Percentiles rank a stretch among this genome's conserved stretches.
These are phyloP conservation scores for Mucor racemosus DNA, from an alignment of 371 early-diverging fungal species.

Conservation along the genomic window DNA sequence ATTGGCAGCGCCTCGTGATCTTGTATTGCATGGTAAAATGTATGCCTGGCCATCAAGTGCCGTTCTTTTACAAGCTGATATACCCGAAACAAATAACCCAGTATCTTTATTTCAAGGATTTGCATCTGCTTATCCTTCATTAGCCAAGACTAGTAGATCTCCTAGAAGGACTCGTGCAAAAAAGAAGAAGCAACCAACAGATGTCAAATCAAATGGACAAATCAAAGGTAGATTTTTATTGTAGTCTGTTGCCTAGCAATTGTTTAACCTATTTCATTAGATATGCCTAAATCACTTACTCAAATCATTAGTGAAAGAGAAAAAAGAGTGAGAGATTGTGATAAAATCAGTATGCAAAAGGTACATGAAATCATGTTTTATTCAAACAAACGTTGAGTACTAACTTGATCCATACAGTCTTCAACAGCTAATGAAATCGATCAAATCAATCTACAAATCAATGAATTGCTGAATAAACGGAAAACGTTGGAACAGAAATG, in stretches of 20 bases:
- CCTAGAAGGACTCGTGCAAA: conserved; percentile 34
- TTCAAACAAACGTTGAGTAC: not conserved
- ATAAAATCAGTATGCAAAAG: conserved; percentile 58
- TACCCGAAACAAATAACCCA: conserved; percentile 61
- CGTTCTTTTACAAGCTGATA: conserved; percentile 56
- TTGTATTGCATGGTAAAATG: conserved; percentile 31
- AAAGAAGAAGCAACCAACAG: conserved; percentile 44
- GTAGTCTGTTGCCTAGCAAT: not conserved
- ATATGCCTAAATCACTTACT: conserved; percentile 31
- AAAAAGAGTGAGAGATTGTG: conserved; percentile 52
- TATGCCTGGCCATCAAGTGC: conserved; percentile 51
- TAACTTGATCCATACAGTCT: conserved; percentile 25
- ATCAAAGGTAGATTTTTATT: conserved; percentile 2
- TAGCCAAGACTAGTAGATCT: conserved; percentile 34
- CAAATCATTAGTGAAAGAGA: conserved; percentile 59
- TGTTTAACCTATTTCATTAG: not conserved
- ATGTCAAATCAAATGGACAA: conserved; percentile 12
- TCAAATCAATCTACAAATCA: conserved; percentile 65
- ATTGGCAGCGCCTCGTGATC: conserved; percentile 20
- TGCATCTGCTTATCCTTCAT: conserved; percentile 61
- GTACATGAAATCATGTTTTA: conserved; percentile 18
- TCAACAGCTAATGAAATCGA: conserved; percentile 60
- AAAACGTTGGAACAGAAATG: conserved; percentile 57
- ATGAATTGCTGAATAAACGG: conserved; percentile 57
- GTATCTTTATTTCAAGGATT: conserved; percentile 69